These are phyloP conservation scores for Fusarium sp. DNA, from an alignment of 2,329 filamentous ascomycete genomes.

Conservation along the genomic window DNA sequence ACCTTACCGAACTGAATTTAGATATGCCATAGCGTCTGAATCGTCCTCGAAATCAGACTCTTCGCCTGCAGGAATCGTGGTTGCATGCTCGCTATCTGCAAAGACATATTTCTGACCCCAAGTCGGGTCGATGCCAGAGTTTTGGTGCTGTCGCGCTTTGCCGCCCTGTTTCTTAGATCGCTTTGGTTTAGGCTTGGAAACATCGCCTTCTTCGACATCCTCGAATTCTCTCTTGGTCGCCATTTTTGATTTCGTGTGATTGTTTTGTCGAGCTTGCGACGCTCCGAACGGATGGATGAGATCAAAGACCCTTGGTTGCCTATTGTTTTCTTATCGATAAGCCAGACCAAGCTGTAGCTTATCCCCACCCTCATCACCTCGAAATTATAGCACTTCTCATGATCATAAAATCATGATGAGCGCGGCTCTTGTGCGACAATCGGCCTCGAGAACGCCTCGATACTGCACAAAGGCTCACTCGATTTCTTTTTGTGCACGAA, in stretches of 20 bases:
- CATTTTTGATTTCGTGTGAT: conserved; percentile 45
- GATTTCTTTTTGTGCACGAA: conserved; percentile 13
- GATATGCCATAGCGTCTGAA: conserved; percentile 75
- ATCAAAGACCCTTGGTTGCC: conserved; percentile 24
- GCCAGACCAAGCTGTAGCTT: conserved; percentile 14
- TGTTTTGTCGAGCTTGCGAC: conserved; percentile 18
- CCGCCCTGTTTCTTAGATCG: conserved; percentile 48
- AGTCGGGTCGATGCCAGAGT: conserved; percentile 68
- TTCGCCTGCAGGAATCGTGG: conserved; percentile 61
- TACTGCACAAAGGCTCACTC: background rate
- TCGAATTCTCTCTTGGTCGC: conserved; percentile 52
- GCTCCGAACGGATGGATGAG: conserved; percentile 12
- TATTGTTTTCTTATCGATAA: conserved; percentile 43
- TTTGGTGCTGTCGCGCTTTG: conserved; percentile 57
- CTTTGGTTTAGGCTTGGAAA: conserved; percentile 45
- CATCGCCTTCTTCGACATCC: conserved; percentile 49
- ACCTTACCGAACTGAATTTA: conserved; percentile 76
- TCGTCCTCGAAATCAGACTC: conserved; percentile 77
- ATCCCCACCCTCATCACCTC: conserved; percentile 25
- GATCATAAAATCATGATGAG: conserved; percentile 49
- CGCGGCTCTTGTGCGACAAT: conserved; percentile 48
- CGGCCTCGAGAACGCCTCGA: conserved; percentile 17
- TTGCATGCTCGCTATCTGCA: conserved; percentile 67
- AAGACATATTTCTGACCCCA: conserved; percentile 81
- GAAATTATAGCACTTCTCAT: conserved; percentile 35